phyloP scores from a whole-genome alignment of 306 rosid genomes.

The Pterocarpus santalinus region DNA sequence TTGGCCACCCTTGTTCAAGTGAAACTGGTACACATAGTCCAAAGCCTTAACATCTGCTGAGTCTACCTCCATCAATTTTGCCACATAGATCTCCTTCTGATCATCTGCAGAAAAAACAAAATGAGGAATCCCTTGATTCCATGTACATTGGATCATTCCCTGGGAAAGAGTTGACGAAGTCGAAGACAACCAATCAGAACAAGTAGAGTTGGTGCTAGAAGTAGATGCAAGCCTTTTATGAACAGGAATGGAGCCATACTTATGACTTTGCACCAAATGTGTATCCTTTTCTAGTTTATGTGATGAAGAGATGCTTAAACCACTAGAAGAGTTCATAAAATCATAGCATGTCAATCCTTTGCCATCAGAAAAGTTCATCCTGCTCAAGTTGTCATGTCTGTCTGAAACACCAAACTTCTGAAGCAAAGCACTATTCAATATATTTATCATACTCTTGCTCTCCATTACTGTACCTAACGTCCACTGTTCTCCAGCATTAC shows the following conservation, averaged over 20 bases:
- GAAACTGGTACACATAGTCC: slow-evolving; percentile 74
- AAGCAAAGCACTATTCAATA: slow-evolving; percentile 77
- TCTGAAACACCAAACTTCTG: slow-evolving; percentile 60
- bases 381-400: slow-evolving; percentile 55
- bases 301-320: slow-evolving; percentile 59
- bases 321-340: slow-evolving; percentile 58
- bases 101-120: slow-evolving; percentile 84
- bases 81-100: slow-evolving; percentile 75
- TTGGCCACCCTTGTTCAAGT: slow-evolving; percentile 67
- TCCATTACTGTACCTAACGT: slow-evolving; percentile 79
- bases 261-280: slow-evolving; percentile 52
- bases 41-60: slow-evolving; percentile 59
- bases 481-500: slow-evolving; percentile 52
- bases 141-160: slow-evolving; percentile 94
- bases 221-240: slow-evolving; percentile 64
- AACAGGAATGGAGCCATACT: slow-evolving; percentile 50
- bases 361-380: slow-evolving; percentile 58
- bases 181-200: slow-evolving; percentile 65
- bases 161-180: slow-evolving; percentile 59
- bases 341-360: slow-evolving; percentile 62
- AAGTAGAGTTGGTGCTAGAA: slow-evolving; percentile 66
- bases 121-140: slow-evolving; percentile 86
- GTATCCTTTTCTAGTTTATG: slow-evolving; percentile 50
- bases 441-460: slow-evolving; percentile 87
- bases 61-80: slow-evolving; percentile 63